Percentiles rank a stretch among this genome's conserved stretches.
Conservation (phyloP, 2,329 filamentous ascomycete genomes). For the Colletotrichum musae region DNA sequence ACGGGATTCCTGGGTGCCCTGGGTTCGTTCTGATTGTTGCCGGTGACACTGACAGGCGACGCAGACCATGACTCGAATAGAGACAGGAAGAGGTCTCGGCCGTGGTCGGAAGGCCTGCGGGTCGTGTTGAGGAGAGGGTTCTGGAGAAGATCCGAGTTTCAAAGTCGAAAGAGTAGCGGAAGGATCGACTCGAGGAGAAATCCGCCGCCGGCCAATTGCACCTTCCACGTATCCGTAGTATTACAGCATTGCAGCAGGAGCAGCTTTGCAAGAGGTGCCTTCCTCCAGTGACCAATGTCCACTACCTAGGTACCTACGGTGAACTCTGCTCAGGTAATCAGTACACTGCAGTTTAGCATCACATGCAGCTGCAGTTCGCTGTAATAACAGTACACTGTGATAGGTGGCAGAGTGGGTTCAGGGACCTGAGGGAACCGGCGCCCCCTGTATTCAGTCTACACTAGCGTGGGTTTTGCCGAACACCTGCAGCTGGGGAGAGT, state of each 20-base stretch:
- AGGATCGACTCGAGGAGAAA: neutral
- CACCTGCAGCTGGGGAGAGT: neutral
- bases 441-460: conserved; percentile 19
- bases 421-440: conserved; percentile 19
- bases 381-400: too few species aligned
- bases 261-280: too few species aligned
- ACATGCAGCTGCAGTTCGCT: too few species aligned
- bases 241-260: neutral
- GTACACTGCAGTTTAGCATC: too few species aligned
- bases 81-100: conserved; percentile 20
- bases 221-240: neutral
- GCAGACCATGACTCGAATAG: conserved; percentile 30
- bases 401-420: too few species aligned
- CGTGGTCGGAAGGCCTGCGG: conserved; percentile 26
- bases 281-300: too few species aligned
- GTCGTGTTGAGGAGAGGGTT: conserved; percentile 15
- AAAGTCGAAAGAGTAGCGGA: conserved; percentile 2
- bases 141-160: conserved; percentile 37
- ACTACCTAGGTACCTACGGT: too few species aligned
- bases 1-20: conserved; percentile 13
- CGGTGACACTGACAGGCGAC: conserved; percentile 12
- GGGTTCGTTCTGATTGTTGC: neutral
- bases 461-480: conserved; percentile 20
- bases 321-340: too few species aligned
- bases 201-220: conserved; percentile 4